Conservation (phyloP, 2,329 filamentous ascomycete species). For the Botryotinia convoluta region DNA sequence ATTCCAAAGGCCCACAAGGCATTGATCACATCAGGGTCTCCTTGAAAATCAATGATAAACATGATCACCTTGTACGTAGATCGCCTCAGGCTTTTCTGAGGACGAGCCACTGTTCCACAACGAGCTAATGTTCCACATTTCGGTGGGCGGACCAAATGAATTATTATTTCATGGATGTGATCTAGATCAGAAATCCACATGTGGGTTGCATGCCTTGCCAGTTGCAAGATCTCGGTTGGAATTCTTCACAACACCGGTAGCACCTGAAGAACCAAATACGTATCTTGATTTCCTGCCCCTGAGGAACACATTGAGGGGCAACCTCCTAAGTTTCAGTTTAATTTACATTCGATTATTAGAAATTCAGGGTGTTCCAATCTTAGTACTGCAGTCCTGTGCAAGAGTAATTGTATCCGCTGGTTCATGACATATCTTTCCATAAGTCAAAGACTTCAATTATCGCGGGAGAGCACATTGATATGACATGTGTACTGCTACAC, state of each 20-base stretch:
- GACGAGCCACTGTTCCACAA: slow-evolving; percentile 4
- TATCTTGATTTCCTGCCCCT: not conserved
- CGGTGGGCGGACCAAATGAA: not conserved
- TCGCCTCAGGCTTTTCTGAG: not conserved
- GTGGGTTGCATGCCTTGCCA: not conserved
- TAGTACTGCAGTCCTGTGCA: not conserved
- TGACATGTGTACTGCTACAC: not conserved
- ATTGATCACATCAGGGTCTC: not conserved
- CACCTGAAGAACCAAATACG: too few species aligned
- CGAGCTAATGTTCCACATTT: slow-evolving; percentile 2
- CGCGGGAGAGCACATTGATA: not conserved
- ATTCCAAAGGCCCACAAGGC: not conserved
- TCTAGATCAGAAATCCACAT: slow-evolving; percentile 10
- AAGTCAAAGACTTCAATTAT: not conserved
- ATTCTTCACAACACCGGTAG: not conserved
- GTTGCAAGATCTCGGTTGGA: slow-evolving; percentile 4
- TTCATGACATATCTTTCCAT: not conserved
- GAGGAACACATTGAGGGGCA: not conserved
- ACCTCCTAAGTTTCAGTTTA: not conserved
- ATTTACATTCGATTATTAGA: not conserved
- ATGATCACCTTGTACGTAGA: slow-evolving; percentile 9
- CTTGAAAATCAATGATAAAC: not conserved
- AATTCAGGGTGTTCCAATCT: not conserved
- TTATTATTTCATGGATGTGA: not conserved
- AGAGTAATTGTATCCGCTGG: not conserved